These are phyloP conservation scores for Coemansia interrupta DNA, from an alignment of 192 early-diverging fungal species.

Conservation along the genomic window DNA sequence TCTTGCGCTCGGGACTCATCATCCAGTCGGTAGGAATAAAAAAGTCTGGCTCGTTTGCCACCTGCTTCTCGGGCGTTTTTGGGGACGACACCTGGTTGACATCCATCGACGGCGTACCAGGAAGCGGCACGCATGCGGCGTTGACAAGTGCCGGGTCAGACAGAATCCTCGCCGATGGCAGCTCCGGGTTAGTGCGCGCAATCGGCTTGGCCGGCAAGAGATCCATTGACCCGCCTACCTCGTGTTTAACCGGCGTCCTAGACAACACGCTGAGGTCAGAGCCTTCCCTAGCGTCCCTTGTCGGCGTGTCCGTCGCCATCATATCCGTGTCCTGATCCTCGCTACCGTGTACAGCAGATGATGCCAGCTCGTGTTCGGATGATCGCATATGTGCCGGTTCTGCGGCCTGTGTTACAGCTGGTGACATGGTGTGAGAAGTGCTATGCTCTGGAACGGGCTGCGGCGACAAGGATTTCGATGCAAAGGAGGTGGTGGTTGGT, in stretches of 20 bases:
- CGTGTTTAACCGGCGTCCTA: no score
- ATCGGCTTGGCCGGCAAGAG: not conserved
- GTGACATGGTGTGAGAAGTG: no score
- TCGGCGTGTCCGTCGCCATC: slow-evolving; percentile 5
- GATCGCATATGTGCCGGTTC: no score
- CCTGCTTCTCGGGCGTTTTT: not conserved
- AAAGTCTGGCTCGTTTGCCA: slow-evolving; percentile 25
- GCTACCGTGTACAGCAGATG: not conserved
- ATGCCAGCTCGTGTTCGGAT: no score
- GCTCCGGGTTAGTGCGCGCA: slow-evolving; percentile 14
- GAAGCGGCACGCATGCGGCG: slow-evolving; percentile 48
- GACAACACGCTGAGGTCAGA: no score
- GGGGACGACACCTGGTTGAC: slow-evolving; percentile 20
- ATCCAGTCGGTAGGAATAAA: slow-evolving; percentile 49
- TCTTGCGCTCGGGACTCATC: slow-evolving; percentile 32
- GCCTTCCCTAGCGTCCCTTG: no score
- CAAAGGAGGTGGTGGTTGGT: no score
- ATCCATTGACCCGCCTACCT: not conserved
- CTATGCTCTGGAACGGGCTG: no score
- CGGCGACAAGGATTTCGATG: no score
- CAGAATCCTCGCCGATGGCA: slow-evolving; percentile 38
- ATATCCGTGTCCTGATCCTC: slow-evolving; percentile 1
- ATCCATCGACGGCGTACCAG: slow-evolving; percentile 25
- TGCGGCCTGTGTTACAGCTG: no score
- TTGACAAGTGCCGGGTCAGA: slow-evolving; percentile 39